Evolutionary conservation across 2,329 filamentous ascomycete species (phyloP).

Genomic region (Penicillium decumbens): DNA sequence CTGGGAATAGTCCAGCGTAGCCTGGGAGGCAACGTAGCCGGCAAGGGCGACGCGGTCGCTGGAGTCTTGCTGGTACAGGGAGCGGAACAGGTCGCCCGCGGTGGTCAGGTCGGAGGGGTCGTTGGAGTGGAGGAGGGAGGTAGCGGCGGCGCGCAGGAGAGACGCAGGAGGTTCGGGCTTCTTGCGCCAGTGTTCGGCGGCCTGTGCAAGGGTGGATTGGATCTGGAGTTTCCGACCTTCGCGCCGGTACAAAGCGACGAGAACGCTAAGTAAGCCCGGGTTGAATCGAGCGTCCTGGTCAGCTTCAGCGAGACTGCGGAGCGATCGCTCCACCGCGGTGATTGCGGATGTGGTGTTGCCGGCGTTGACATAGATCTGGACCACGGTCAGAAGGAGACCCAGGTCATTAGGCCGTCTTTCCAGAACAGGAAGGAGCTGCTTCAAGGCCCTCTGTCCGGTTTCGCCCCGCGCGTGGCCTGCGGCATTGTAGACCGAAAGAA

Average conservation of each 20-base stretch:
- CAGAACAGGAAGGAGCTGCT: conserved; percentile 63
- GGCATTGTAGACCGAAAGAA: conserved; percentile 62
- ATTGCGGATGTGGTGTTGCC: conserved; percentile 71
- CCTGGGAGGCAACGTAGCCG: conserved; percentile 79
- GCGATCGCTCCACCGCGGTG: conserved; percentile 68
- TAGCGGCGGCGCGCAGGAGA: conserved; percentile 75
- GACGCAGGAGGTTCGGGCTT: conserved; percentile 57
- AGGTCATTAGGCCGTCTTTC: conserved; percentile 73
- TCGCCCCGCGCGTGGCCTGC: conserved; percentile 62
- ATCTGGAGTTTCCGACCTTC: conserved; percentile 70
- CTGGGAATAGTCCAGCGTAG: conserved; percentile 46
- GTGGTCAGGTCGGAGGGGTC: conserved; percentile 62
- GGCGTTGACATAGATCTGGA: conserved; percentile 72
- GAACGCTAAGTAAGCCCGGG: conserved; percentile 75
- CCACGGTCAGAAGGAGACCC: conserved; percentile 70
- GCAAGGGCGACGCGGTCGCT: conserved; percentile 66
- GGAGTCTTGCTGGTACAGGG: conserved; percentile 61
- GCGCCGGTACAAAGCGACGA: conserved; percentile 71
- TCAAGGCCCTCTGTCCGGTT: conserved; percentile 63
- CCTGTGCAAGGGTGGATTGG: conserved; percentile 69
- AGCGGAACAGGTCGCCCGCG: conserved; percentile 74
- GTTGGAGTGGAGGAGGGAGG: conserved; percentile 72
- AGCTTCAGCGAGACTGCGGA: conserved; percentile 61
- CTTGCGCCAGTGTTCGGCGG: conserved; percentile 73
- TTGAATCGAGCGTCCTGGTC: conserved; percentile 70